Percentiles rank a stretch among this genome's conserved stretches.
phyloP scores from a whole-genome alignment of 768 basidiomycete genomes.

The Suillus brevipes region DNA sequence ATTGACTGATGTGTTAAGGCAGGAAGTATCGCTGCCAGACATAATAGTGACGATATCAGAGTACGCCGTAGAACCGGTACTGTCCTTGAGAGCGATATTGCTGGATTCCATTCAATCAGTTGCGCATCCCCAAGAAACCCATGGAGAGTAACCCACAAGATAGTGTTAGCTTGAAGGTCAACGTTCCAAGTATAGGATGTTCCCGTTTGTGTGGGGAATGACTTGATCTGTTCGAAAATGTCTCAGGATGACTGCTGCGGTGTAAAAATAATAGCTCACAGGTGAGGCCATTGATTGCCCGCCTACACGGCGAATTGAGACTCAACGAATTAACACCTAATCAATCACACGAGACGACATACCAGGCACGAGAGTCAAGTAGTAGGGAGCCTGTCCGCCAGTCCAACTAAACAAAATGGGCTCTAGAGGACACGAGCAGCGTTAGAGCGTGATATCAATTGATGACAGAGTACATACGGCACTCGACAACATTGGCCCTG shows the following conservation, averaged over 20 bases:
- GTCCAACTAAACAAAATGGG: slow-evolving; percentile 57
- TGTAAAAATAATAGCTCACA: slow-evolving; percentile 36
- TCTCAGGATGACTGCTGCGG: slow-evolving; percentile 16
- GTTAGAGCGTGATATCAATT: slow-evolving; percentile 7
- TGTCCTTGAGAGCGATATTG: slow-evolving; percentile 57
- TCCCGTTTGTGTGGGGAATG: slow-evolving; percentile 47
- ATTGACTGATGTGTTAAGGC: slow-evolving; percentile 24
- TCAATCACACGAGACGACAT: slow-evolving; percentile 13
- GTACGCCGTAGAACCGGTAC: slow-evolving; percentile 52
- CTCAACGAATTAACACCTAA: background rate
- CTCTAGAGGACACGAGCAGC: slow-evolving; percentile 40
- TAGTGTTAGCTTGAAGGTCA: slow-evolving; percentile 43
- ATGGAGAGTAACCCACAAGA: slow-evolving; percentile 42
- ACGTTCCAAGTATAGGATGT: slow-evolving; percentile 55
- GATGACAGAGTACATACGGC: slow-evolving; percentile 41
- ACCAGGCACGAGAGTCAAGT: slow-evolving; percentile 63
- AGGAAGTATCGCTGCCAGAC: slow-evolving; percentile 33
- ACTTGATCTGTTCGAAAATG: slow-evolving; percentile 45
- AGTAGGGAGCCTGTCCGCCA: slow-evolving; percentile 58
- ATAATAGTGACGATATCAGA: slow-evolving; percentile 50
- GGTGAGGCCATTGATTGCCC: slow-evolving; percentile 52
- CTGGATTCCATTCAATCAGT: slow-evolving; percentile 37
- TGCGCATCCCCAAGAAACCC: rapidly evolving
- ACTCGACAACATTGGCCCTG: slow-evolving; percentile 45
- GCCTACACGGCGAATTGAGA: slow-evolving; percentile 36